Evolutionary conservation across 768 basidiomycete species (phyloP).

Genomic region (Omphalotus guepiniiformis): DNA sequence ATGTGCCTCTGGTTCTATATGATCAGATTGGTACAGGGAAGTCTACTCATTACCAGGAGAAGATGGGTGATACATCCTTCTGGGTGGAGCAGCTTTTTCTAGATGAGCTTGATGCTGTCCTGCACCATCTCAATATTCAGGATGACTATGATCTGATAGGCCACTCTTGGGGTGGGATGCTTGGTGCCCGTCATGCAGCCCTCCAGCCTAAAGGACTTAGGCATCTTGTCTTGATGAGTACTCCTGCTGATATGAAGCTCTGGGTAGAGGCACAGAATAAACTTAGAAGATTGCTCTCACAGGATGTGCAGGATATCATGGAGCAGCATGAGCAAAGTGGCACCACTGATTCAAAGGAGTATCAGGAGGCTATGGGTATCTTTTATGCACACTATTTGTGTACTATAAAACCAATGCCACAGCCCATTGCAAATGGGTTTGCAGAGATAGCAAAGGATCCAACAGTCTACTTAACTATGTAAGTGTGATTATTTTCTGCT

Average conservation of each 20-base stretch:
- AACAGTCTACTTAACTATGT: constrained; percentile 34
- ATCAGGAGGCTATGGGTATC: constrained; percentile 20
- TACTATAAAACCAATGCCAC: constrained; percentile 23
- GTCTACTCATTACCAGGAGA: constrained; percentile 40
- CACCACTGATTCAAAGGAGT: constrained; percentile 27
- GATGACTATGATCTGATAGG: constrained; percentile 34
- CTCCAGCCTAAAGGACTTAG: constrained; percentile 28
- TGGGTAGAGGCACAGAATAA: constrained; percentile 20
- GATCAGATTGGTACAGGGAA: constrained; percentile 41
- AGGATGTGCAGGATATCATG: constrained; percentile 27
- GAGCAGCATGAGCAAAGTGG: constrained; percentile 24
- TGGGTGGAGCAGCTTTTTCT: constrained; percentile 38
- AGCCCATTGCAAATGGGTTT: constrained; percentile 19
- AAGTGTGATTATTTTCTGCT: constrained; percentile 6
- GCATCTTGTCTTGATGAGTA: constrained; percentile 24
- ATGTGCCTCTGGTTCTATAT: constrained; percentile 39
- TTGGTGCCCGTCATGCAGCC: constrained; percentile 23
- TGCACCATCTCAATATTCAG: constrained; percentile 32
- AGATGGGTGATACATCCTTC: constrained; percentile 32
- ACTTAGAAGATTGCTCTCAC: constrained; percentile 25
- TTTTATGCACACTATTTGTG: constrained; percentile 26
- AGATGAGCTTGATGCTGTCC: constrained; percentile 33
- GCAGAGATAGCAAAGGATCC: constrained; percentile 25
- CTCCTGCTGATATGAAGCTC: constrained; percentile 24
- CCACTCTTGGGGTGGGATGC: constrained; percentile 46